These are phyloP conservation scores for Crepidotus variabilis DNA, from an alignment of 768 basidiomycete genomes.

Conservation along the genomic window DNA sequence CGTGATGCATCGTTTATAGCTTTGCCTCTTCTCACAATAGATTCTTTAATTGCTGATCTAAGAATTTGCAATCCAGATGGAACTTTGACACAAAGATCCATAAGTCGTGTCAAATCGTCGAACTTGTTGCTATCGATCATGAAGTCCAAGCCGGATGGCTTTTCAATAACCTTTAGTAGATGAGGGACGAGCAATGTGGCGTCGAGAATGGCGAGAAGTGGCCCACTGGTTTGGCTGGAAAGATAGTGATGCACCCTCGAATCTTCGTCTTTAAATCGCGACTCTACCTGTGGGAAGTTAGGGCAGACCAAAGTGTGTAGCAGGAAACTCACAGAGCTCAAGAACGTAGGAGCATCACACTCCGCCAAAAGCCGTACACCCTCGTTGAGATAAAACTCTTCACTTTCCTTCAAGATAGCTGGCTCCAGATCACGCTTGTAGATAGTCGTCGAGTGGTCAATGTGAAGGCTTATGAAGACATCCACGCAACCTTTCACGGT, in stretches of 20 bases:
- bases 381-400: slow-evolving; percentile 75
- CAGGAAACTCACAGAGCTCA: slow-evolving; percentile 58
- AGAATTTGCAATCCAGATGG: slow-evolving; percentile 62
- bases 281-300: slow-evolving; percentile 58
- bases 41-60: slow-evolving; percentile 65
- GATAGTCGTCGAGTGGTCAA: slow-evolving; percentile 51
- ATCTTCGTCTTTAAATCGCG: slow-evolving; percentile 78
- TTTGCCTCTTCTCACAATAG: slow-evolving; percentile 68
- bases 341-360: slow-evolving; percentile 80
- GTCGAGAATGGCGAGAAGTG: slow-evolving; percentile 75
- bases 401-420: slow-evolving; percentile 70
- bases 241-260: slow-evolving; percentile 85
- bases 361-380: slow-evolving; percentile 64
- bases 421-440: slow-evolving; percentile 88
- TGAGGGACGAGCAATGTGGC: slow-evolving; percentile 75
- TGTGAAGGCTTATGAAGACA: slow-evolving; percentile 68
- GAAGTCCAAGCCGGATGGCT: slow-evolving; percentile 80
- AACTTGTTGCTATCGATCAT: slow-evolving; percentile 84
- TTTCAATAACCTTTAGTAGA: slow-evolving; percentile 66
- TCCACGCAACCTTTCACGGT: slow-evolving; percentile 87
- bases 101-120: slow-evolving; percentile 76
- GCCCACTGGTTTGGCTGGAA: slow-evolving; percentile 63
- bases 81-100: slow-evolving; percentile 68
- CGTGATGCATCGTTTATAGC: slow-evolving; percentile 70
- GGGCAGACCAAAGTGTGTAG: not conserved